Base-by-base conservation (phyloP, 768 basidiomycete genomes). In the Tylopilus plumbeoviolaceoides region DNA sequence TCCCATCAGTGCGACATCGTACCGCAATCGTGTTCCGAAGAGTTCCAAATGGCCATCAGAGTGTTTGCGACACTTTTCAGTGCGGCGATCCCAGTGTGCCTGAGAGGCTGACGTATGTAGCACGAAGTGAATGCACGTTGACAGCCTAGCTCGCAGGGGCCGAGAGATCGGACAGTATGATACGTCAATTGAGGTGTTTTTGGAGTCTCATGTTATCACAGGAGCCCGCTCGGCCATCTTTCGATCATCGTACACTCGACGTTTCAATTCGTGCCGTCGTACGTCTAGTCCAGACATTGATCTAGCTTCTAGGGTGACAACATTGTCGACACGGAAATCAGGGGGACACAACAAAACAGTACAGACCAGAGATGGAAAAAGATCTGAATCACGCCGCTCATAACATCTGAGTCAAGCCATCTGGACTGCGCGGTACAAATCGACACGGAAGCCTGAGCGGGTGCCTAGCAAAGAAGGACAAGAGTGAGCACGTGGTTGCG, bases 391-490 rank as follows among this genome's bases (percentile, higher is more conserved):
- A 7, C 12, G 38, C 42, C 15, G 15, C n/a, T 65, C 53, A 69
- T 10, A 48, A 59, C 44, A 63, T 51, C 38, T 59, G 55, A 30
- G 51, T 52, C 33, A 63, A n/a, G 33, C 58, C 55, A 40, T 47
- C 53, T 7, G 55, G 30, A 18, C 50, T 31, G n/a, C 68, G 69
- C 0, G 67, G 68, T 14, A 58, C 53, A 39, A 68, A 53, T 20
- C 43, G 44, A 27, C 68, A 68, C 23, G 66, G 58, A 28, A 69
- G 70, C 7, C 54, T 43, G 1, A 35, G 53, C 1, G 67, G 68
- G 27, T 62, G 66, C 18, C 67, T 69, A 38, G 7, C 7, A 5
- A 43, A 17, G 35, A 36, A 36, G 15, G 15, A 17, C 2, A 31
- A 7, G 2, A 25, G 15, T 46, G 48, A 50, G 46, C 7, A 25